Percentiles rank a stretch among this genome's conserved stretches.
Conservation (phyloP, 305 asterid species). For the Fraxinus latifolia region DNA sequence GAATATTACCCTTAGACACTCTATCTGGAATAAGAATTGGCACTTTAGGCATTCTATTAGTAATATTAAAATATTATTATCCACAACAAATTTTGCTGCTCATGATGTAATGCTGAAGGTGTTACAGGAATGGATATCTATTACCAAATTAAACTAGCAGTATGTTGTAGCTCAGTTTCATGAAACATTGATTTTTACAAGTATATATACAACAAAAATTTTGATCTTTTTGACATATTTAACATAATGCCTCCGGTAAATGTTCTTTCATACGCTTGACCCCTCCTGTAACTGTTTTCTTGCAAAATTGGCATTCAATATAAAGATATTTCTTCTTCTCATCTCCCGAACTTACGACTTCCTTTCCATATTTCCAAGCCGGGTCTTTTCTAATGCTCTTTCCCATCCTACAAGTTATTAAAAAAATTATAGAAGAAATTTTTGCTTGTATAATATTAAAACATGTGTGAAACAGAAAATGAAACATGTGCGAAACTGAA, state of each 20-base stretch:
- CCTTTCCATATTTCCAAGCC: no score
- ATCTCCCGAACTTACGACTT: no score
- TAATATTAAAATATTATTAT: background rate
- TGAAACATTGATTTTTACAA: background rate
- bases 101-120: background rate
- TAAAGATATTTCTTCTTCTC: no score
- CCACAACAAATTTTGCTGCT: background rate
- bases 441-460: no score
- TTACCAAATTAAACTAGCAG: background rate
- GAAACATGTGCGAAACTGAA: no score
- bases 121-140: background rate
- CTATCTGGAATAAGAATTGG: background rate
- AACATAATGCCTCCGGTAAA: background rate
- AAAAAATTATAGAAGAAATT: no score
- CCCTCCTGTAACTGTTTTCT: no score
- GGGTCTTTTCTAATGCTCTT: no score
- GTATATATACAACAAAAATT: background rate
- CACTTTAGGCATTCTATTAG: background rate
- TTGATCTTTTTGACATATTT: background rate
- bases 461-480: no score
- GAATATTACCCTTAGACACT: background rate
- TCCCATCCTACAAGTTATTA: no score
- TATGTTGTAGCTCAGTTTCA: background rate
- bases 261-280: no score
- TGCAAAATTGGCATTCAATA: no score